Evolutionary conservation across 2,329 filamentous ascomycete genomes (phyloP).

Genomic region (Didymosphaeria variabile): DNA sequence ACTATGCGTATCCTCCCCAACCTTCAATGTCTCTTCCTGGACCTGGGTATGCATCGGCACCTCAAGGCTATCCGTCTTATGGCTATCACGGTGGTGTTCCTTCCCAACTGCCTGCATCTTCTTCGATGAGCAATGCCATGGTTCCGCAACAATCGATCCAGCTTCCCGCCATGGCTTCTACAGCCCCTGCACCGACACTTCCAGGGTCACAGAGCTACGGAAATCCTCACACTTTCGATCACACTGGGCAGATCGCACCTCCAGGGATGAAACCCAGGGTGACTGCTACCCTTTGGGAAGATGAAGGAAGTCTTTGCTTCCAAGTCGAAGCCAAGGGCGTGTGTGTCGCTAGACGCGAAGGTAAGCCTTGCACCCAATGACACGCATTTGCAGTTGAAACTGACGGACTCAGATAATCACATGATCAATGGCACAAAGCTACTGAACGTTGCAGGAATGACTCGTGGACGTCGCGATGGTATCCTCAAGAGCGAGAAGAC

Average conservation of each 20-base stretch:
- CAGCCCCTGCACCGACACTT: constrained; percentile 38
- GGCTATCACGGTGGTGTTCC: constrained; percentile 79
- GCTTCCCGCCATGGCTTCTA: constrained; percentile 55
- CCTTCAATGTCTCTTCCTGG: constrained; percentile 78
- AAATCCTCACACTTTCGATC: constrained; percentile 71
- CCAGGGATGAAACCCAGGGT: constrained; percentile 96
- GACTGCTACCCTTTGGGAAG: constrained; percentile 96
- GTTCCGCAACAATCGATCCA: constrained; percentile 79
- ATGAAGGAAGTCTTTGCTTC: constrained; percentile 96
- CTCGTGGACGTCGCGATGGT: constrained; percentile 89
- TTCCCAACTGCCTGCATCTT: constrained; percentile 75
- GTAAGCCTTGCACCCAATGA: constrained; percentile 56
- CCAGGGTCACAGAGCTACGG: constrained; percentile 45
- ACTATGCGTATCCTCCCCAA: constrained; percentile 76
- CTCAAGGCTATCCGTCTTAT: constrained; percentile 72
- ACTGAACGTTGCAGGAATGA: constrained; percentile 98
- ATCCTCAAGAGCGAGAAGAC: constrained; percentile 98
- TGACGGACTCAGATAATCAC: constrained; percentile 76
- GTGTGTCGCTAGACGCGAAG: constrained; percentile 92
- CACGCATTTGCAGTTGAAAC: not conserved
- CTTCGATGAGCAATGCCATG: constrained; percentile 71
- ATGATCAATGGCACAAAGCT: constrained; percentile 99
- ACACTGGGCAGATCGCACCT: constrained; percentile 90
- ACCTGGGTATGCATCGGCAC: constrained; percentile 70
- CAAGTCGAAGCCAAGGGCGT: constrained; percentile 97